Percentiles rank a stretch among this genome's conserved stretches.
These are phyloP conservation scores for Entomortierella chlamydospora DNA, from an alignment of 192 early-diverging fungal genomes.

Conservation along the genomic window DNA sequence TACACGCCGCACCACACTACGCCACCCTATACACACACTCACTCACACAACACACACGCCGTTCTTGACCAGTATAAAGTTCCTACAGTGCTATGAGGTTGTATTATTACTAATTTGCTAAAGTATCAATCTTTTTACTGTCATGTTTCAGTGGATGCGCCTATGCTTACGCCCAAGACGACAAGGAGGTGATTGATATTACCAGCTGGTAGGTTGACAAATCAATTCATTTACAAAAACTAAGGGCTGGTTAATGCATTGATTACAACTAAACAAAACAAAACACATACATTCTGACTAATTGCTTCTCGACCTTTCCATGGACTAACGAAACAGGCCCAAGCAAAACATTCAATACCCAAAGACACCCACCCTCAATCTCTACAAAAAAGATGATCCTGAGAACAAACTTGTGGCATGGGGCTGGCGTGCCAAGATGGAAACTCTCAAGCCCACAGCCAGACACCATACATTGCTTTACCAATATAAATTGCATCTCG, in stretches of 20 bases:
- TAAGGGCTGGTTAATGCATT: neutral
- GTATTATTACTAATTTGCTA: neutral
- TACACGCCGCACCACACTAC: neutral
- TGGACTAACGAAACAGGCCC: slow-evolving; percentile 19
- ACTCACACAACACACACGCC: too few species aligned
- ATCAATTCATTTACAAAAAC: neutral
- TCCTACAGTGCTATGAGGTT: too few species aligned
- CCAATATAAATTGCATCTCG: slow-evolving; percentile 58
- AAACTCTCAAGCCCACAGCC: slow-evolving; percentile 43
- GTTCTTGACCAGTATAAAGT: too few species aligned
- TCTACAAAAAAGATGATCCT: slow-evolving; percentile 56
- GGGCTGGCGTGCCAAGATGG: slow-evolving; percentile 55
- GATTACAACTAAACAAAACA: too few species aligned
- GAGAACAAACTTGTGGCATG: slow-evolving; percentile 56
- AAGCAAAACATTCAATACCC: slow-evolving; percentile 55
- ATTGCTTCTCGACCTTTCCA: neutral
- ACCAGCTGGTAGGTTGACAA: slow-evolving; percentile 39
- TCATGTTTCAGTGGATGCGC: slow-evolving; percentile 27
- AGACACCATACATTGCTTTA: slow-evolving; percentile 50
- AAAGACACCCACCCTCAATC: slow-evolving; percentile 57
- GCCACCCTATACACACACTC: too few species aligned
- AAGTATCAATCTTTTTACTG: neutral
- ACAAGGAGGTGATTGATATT: slow-evolving; percentile 48
- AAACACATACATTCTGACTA: neutral
- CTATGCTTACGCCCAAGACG: slow-evolving; percentile 45